Evolutionary conservation across 345 rosid genomes (phyloP).

Genomic region (Gossypium stocksii): DNA sequence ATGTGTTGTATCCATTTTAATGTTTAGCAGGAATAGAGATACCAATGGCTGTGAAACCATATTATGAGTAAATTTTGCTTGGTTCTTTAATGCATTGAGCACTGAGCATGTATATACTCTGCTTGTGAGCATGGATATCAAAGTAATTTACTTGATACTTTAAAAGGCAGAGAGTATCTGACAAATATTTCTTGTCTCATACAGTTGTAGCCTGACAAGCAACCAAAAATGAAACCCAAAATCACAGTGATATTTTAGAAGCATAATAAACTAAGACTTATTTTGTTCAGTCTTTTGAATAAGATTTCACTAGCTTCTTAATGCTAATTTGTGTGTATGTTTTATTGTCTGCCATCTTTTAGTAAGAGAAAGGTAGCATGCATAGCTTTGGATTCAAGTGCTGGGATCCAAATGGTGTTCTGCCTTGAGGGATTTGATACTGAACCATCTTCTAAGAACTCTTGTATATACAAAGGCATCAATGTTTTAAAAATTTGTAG

Average conservation of each 20-base stretch:
- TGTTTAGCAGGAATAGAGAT: neutral
- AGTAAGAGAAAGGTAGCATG: neutral
- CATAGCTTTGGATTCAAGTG: neutral
- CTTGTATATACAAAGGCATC: neutral
- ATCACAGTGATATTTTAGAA: neutral
- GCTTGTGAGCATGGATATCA: neutral
- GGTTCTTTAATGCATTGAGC: neutral
- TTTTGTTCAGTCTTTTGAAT: neutral
- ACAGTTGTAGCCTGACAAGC: neutral
- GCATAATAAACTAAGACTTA: too few relatives aligned
- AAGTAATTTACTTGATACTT: neutral
- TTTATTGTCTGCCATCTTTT: neutral
- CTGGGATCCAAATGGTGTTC: neutral
- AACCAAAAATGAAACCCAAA: constrained; percentile 1
- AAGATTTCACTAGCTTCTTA: neutral
- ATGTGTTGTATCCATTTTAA: neutral
- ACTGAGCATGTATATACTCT: neutral
- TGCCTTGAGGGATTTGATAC: neutral
- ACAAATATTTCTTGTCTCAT: neutral
- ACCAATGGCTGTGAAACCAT: neutral
- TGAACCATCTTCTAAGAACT: neutral
- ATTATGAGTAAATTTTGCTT: neutral
- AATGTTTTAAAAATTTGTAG: neutral
- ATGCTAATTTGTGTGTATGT: neutral
- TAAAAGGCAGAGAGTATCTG: neutral